Base-by-base conservation (phyloP, 2,329 filamentous ascomycete species). In the Penicillium occitanis region DNA sequence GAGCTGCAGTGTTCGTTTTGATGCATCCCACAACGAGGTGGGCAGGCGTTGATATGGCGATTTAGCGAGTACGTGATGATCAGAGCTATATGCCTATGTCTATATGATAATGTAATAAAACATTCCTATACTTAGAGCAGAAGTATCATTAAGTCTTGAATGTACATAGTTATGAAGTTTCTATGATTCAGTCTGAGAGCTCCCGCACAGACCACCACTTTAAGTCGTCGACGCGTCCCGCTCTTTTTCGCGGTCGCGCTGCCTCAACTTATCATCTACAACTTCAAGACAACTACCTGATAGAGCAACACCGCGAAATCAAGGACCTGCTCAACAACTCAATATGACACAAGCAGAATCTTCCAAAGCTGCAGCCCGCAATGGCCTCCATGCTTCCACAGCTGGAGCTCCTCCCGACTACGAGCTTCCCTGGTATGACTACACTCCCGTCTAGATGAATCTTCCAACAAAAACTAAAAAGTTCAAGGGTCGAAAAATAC, bases 401-500 rank as follows among this genome's bases (percentile, higher is more conserved):
- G 75, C 76, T 19, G 79, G 77, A 28, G 77, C 80, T 63, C 76
- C 77, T 37, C 70, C 77, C 28, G 77, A 82, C 66, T 83, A 83
- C 70, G 82, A 84, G 70, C 73, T 84, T 30, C 82, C 82, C 60
- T 84, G 82, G 82, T 83, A 73, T 58, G 69, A 46, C 13, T 33
- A 5, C 51, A 60, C n/a, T 25, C 28, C 35, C 33, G 33, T 22
- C 19, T 22, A 17, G 17, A 3, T 19, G 25, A 22, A 61, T 33
- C 7, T 11, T 10, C 28, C n/a, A 40, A 35, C 33, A 11, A 35
- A 35, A 33, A 19, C 6, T 42, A 25, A 35, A 25, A 60, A 19
- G 1, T n/a, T 8, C 33, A 57, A 97, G 94, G 95, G 95, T 99
- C 68, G 95, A 99, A 81, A 99, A 99, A 79, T 99, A 98, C 82